phyloP scores from a whole-genome alignment of 2,329 filamentous ascomycete species.

The Ophiostoma perfectum region DNA sequence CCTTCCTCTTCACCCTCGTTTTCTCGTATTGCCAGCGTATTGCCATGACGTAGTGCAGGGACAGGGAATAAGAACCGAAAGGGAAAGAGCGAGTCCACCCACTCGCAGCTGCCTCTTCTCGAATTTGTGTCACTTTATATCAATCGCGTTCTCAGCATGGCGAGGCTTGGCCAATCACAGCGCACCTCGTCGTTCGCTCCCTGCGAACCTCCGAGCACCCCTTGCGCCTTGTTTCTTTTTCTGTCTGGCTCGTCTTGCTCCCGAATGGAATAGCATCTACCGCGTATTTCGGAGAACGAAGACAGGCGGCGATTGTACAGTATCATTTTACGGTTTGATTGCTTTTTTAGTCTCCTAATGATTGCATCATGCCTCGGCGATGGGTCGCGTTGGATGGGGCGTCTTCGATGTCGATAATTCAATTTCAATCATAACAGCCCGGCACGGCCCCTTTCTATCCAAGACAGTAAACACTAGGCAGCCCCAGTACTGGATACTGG shows the following conservation, averaged over 20 bases:
- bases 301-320: not conserved
- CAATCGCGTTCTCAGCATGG: too few species aligned
- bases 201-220: not conserved
- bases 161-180: not conserved
- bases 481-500: too few species aligned
- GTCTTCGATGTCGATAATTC: not conserved
- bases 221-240: not conserved
- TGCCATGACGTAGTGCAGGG: not conserved
- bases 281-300: constrained; percentile 15
- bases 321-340: not conserved
- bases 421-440: not conserved
- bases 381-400: not conserved
- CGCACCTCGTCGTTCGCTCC: not conserved
- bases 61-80: not conserved
- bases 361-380: not conserved
- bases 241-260: not conserved
- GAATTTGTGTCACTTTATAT: too few species aligned
- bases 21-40: not conserved
- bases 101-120: not conserved
- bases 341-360: not conserved
- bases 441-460: not conserved
- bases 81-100: not conserved
- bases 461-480: too few species aligned
- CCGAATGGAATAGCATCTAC: constrained; percentile 10
- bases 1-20: not conserved